Base-by-base conservation (phyloP, 495 filamentous ascomycete genomes). In the Penicillium egyptiacum region DNA sequence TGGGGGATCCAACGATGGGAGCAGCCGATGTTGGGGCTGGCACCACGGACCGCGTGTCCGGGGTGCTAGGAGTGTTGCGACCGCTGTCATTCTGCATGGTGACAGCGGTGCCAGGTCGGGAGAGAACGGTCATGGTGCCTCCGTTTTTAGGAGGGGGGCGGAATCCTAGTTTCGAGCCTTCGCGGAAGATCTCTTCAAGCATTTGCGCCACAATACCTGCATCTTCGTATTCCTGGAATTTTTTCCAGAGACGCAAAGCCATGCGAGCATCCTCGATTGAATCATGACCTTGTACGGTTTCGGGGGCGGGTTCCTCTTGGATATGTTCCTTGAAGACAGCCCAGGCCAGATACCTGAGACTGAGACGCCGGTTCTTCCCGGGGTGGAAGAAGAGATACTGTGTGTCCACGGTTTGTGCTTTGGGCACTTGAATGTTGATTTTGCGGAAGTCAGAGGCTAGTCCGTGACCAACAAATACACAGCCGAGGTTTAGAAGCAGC, bases 361-460 rank as follows among this genome's bases (percentile, higher is more conserved):
- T 89, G 1, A 99, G 82, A 65, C 91, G 91, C 20, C 94, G 88
- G 55, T 85, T 72, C 39, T 80, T 77, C 53, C 78, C 68, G 70
- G 64, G 82, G 62, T 73, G 85, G 73, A 88, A 91, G 76, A 93
- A 97, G 17, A 95, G 78, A 45, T 92, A 85, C 45, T 90, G 89
- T 2, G 94, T 99, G 70, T 99, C 94, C 33, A 97, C 88, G 16
- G 96, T 88, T 67, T 99, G 94, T 30, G 81, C 72, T 69, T 90
- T 91, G 3, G 95, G 94, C 5, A 98, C 88, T 67, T 96, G 89
- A 53, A 99, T 96, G 69, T 99, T 97, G 74, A 96, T 95, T 49
- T 91, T 94, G 37, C 94, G 90, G 75, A 98, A 99, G 67, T 99
- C 94, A 52, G 92, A 92, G 47, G 86, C 85, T 23, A 99, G 75